Evolutionary conservation across 495 filamentous ascomycete species (phyloP).

Genomic region (Penicillium tannophilum): DNA sequence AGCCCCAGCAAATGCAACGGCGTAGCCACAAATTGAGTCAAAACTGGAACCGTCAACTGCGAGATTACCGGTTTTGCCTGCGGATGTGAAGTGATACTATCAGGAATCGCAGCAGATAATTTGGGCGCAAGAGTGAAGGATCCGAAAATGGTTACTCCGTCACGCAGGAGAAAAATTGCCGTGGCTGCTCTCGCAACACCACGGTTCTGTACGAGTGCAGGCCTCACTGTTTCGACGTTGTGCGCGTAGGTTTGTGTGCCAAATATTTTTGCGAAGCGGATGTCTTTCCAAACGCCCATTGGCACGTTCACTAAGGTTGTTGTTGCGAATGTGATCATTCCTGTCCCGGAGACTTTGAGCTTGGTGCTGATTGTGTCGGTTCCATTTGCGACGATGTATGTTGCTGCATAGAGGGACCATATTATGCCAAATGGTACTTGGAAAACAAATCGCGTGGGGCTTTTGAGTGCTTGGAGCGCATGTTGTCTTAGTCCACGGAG

Average conservation of each 20-base stretch:
- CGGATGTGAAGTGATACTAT: slow-evolving; percentile 25
- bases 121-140: slow-evolving; percentile 38
- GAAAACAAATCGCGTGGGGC: slow-evolving; percentile 26
- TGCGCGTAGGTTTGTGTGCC: slow-evolving; percentile 15
- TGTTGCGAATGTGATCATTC: slow-evolving; percentile 28
- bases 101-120: slow-evolving; percentile 28
- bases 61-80: slow-evolving; percentile 34
- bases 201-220: slow-evolving; percentile 13
- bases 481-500: slow-evolving; percentile 31
- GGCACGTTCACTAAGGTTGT: slow-evolving; percentile 39
- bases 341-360: slow-evolving; percentile 20
- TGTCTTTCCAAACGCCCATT: slow-evolving; percentile 41
- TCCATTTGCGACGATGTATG: slow-evolving; percentile 37
- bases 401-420: slow-evolving; percentile 37
- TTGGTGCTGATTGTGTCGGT: slow-evolving; percentile 31
- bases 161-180: slow-evolving; percentile 55
- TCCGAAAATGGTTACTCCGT: slow-evolving; percentile 40
- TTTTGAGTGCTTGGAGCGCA: slow-evolving; percentile 21
- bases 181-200: slow-evolving; percentile 24
- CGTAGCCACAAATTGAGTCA: slow-evolving; percentile 36
- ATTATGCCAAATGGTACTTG: slow-evolving; percentile 30
- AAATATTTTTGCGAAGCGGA: slow-evolving; percentile 37
- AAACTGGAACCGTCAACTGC: slow-evolving; percentile 34
- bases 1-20: slow-evolving; percentile 39
- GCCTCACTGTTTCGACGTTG: slow-evolving; percentile 9